Percentiles rank a stretch among this genome's conserved stretches.
phyloP scores from a whole-genome alignment of 192 early-diverging fungal species.

The Neocallimastix lanati region DNA sequence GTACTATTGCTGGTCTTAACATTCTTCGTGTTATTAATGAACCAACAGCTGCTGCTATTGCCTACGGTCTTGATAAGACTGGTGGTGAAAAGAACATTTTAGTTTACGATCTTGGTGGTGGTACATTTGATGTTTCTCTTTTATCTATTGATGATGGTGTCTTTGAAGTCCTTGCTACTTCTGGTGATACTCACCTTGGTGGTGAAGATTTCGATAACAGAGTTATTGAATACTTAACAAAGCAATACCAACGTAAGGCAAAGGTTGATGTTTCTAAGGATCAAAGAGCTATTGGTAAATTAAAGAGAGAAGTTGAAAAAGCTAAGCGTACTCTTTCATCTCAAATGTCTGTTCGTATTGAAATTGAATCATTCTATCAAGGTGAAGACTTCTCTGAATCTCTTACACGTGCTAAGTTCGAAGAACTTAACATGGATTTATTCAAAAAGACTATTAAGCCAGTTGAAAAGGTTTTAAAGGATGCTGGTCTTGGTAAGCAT shows the following conservation, averaged over 20 bases:
- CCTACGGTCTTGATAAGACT: slow-evolving; percentile 90
- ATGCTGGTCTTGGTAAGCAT: slow-evolving; percentile 63
- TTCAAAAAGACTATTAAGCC: slow-evolving; percentile 88
- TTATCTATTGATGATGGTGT: slow-evolving; percentile 89
- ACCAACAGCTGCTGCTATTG: slow-evolving; percentile 84
- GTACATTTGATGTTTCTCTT: slow-evolving; percentile 96
- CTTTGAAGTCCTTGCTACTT: slow-evolving; percentile 87
- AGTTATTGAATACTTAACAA: slow-evolving; percentile 79
- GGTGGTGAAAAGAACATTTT: slow-evolving; percentile 78
- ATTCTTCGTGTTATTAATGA: slow-evolving; percentile 84
- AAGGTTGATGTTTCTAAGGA: slow-evolving; percentile 65
- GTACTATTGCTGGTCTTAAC: slow-evolving; percentile 63
- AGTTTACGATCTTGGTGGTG: slow-evolving; percentile 94
- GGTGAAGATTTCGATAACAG: slow-evolving; percentile 98
- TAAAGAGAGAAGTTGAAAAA: slow-evolving; percentile 88
- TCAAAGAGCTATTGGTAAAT: slow-evolving; percentile 78
- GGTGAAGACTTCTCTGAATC: slow-evolving; percentile 82
- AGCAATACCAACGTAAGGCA: slow-evolving; percentile 81
- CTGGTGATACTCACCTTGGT: slow-evolving; percentile 77
- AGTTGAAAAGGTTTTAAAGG: slow-evolving; percentile 84
- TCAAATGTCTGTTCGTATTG: slow-evolving; percentile 77
- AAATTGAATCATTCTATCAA: slow-evolving; percentile 79
- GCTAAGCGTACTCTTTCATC: slow-evolving; percentile 93
- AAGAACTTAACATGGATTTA: slow-evolving; percentile 80
- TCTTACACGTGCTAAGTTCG: slow-evolving; percentile 90